Base-by-base conservation (phyloP, 2,329 filamentous ascomycete genomes). In the Hortaea sp. region DNA sequence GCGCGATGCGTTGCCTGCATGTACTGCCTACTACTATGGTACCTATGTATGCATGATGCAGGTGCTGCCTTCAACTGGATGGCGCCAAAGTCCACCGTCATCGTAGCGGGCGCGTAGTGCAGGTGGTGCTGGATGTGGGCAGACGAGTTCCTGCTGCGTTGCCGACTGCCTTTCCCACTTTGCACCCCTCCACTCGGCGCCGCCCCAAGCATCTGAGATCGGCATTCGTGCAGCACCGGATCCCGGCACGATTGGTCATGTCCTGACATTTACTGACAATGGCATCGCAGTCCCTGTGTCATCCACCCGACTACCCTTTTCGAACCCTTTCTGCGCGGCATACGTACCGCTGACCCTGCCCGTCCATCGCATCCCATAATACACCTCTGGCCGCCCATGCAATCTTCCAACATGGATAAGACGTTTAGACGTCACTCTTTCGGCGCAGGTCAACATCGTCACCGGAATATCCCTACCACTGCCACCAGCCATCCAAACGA, bases 401-500 rank as follows among this genome's bases (percentile, higher is more conserved):
- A n/a, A 35, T 4, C n/a, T 9, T n/a, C 32, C 32, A 35, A 35
- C 32, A 35, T 35, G n/a, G 9, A 35, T 4, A 35, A 2, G 32
- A 35, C 32, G 9, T 3, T n/a, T 10, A 39, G 46, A 29, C 34
- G 46, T 2, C 59, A 63, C 50, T 61, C 59, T 7, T 57, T 60
- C 49, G 55, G 52, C 28, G 45, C 46, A 35, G 49, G 47, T 34
- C 49, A 48, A 29, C 61, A 62, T 49, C 58, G 55, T 43, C 63
- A 66, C 43, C 60, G 57, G 43, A 60, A 54, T 47, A 65, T 72
- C 39, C 69, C 70, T 30, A 60, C 62, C 46, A 65, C 63, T 35
- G 53, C 63, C 3, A 71, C 68, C 39, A 71, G 69, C 40, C 68
- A 72, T 51, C 69, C 70, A 1, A 51, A 68, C 57, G 66, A 72